Conservation (phyloP, 495 filamentous ascomycete species). For the Hypoxylon trugodes region DNA sequence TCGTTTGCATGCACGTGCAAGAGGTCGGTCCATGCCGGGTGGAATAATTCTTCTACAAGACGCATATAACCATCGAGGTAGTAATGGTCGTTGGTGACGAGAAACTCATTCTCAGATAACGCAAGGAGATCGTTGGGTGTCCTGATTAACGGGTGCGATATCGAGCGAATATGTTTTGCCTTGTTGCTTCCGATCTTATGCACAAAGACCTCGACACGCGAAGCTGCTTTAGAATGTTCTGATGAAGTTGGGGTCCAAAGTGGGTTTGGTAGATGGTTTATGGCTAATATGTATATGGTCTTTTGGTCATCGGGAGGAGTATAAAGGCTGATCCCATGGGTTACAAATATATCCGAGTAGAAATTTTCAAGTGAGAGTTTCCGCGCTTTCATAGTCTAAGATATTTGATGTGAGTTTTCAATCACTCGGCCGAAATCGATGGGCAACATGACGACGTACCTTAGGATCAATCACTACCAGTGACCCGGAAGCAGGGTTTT, state of each 20-base stretch:
- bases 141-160: slow-evolving; percentile 57
- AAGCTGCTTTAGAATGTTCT: slow-evolving; percentile 49
- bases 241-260: slow-evolving; percentile 39
- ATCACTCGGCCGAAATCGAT: not conserved
- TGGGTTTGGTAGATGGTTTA: slow-evolving; percentile 66
- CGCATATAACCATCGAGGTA: slow-evolving; percentile 59
- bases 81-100: slow-evolving; percentile 69
- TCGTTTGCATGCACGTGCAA: slow-evolving; percentile 40
- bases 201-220: slow-evolving; percentile 68
- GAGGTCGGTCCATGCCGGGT: slow-evolving; percentile 46
- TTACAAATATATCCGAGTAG: slow-evolving; percentile 58
- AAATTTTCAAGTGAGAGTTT: slow-evolving; percentile 62
- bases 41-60: slow-evolving; percentile 47
- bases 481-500: slow-evolving; percentile 21
- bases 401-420: not conserved
- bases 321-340: slow-evolving; percentile 69
- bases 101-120: slow-evolving; percentile 56
- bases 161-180: slow-evolving; percentile 52
- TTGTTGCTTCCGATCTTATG: slow-evolving; percentile 52
- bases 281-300: slow-evolving; percentile 67
- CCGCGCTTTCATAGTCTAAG: slow-evolving; percentile 61
- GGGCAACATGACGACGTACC: slow-evolving; percentile 37
- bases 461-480: slow-evolving; percentile 60
- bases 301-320: slow-evolving; percentile 50
- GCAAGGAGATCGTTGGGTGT: slow-evolving; percentile 70